phyloP scores from a whole-genome alignment of 768 basidiomycete species.

The Lyophyllum shimeji region DNA sequence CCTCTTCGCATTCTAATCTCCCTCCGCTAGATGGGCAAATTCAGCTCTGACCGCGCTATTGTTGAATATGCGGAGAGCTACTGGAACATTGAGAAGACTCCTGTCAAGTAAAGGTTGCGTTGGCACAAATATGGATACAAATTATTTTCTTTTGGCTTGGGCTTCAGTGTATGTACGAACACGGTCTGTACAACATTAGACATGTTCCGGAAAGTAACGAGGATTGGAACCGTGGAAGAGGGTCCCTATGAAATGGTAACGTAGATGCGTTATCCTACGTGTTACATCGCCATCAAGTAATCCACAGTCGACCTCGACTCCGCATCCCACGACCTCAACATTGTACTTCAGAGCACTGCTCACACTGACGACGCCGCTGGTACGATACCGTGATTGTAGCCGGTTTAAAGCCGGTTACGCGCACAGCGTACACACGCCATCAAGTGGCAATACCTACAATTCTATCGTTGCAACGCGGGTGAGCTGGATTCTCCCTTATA shows the following conservation, averaged over 20 bases:
- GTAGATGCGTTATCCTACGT: no score
- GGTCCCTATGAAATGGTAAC: no score
- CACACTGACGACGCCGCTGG: not conserved
- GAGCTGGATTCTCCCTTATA: conserved; percentile 29
- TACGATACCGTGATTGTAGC: no score
- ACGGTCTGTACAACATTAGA: not conserved
- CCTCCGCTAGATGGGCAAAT: conserved; percentile 81
- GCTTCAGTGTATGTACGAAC: not conserved
- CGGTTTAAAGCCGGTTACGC: conserved; percentile 34
- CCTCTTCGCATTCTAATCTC: no score
- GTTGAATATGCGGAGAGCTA: conserved; percentile 89
- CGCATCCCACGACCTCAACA: no score
- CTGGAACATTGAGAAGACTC: conserved; percentile 68
- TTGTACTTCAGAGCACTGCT: not conserved
- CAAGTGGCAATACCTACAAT: conserved; percentile 34
- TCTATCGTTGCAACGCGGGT: conserved; percentile 22
- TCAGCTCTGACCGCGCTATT: conserved; percentile 93
- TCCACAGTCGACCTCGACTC: no score
- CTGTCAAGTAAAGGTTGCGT: conserved; percentile 18
- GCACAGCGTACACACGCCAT: conserved; percentile 39
- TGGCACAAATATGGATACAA: not conserved
- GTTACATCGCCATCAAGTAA: no score
- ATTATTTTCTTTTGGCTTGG: not conserved
- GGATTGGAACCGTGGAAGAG: no score
- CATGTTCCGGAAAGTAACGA: no score